Percentiles rank a stretch among this genome's conserved stretches.
Evolutionary conservation across 2,329 filamentous ascomycete species (phyloP).

Genomic region (Lojkania enalia): DNA sequence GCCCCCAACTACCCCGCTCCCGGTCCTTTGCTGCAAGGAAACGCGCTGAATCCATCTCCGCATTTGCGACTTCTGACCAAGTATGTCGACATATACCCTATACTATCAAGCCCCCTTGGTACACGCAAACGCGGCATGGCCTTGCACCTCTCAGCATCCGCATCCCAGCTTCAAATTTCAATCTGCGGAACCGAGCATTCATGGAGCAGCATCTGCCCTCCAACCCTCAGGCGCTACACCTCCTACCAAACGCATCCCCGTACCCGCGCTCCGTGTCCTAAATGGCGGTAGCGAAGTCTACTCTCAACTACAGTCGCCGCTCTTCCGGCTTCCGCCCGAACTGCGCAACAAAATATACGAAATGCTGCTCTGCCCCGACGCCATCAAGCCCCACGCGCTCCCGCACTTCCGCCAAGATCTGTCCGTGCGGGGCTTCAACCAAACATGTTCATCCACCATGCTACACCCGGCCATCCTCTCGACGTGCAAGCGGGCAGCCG

Average conservation of each 20-base stretch:
- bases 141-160: neutral
- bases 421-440: slow-evolving; percentile 14
- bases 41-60: neutral
- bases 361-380: slow-evolving; percentile 39
- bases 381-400: slow-evolving; percentile 11
- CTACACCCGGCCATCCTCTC: slow-evolving; percentile 47
- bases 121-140: neutral
- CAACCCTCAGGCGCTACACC: neutral
- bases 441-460: slow-evolving; percentile 12
- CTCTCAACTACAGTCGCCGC: slow-evolving; percentile 1
- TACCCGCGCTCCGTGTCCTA: slow-evolving; percentile 1
- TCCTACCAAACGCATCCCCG: slow-evolving; percentile 6
- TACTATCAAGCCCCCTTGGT: slow-evolving; percentile 10
- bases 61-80: no score
- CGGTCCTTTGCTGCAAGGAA: neutral
- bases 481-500: slow-evolving; percentile 47
- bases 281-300: neutral
- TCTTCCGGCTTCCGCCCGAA: slow-evolving; percentile 44
- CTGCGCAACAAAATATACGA: slow-evolving; percentile 62
- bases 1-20: neutral
- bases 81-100: slow-evolving; percentile 6
- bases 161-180: slow-evolving; percentile 3
- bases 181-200: neutral
- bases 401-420: slow-evolving; percentile 10
- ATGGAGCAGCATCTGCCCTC: neutral